Base-by-base conservation (phyloP, 1,284 basidiomycete species). In the Earliella scabrosa region DNA sequence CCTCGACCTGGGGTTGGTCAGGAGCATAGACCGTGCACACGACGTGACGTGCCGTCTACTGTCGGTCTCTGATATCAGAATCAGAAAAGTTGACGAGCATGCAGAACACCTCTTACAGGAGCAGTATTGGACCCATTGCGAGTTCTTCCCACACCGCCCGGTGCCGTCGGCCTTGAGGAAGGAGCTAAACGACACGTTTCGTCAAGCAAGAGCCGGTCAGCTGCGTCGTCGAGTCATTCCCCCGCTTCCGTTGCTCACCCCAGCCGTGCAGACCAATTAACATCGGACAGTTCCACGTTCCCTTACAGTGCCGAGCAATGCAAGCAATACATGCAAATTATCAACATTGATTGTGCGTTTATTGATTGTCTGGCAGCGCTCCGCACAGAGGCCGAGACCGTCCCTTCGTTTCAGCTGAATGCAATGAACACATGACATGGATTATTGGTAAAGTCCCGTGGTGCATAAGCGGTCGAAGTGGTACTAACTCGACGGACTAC, bases 121-220 rank as follows among this genome's bases (percentile, higher is more conserved):
- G 45, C 68, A 70, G 32, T 72, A 71, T 35, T 72, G 70, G 69
- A 61, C 50, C 3, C 68, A 71, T 51, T 43, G 63, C 31, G 68
- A 71, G 51, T 72, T 60, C 40, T 72, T 70, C 47, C 70, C 70
- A 8, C 63, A 70, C 53, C 55, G 54, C 4, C 16, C 54, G 1
- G 48, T 68, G 14, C 40, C 55, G 14, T 16, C n/a, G 8, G 31
- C 24, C 0, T 36, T 56, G 20, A 55, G 58, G 4, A 24, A 49
- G 11, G 64, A 64, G 24, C 57, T 71, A 1, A 48, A 61, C 29
- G 52, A 53, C 13, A 58, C 67, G 4, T 50, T 71, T 23, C 60
- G 58, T 21, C 67, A 69, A 45, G 63, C 59, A 10, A 56, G 55
- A 45, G 53, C 52, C 14, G 69, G 68, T 71, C 39, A 32, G 58